phyloP scores from a whole-genome alignment of 2,329 filamentous ascomycete genomes.

The Epichloe brachyelytri region DNA sequence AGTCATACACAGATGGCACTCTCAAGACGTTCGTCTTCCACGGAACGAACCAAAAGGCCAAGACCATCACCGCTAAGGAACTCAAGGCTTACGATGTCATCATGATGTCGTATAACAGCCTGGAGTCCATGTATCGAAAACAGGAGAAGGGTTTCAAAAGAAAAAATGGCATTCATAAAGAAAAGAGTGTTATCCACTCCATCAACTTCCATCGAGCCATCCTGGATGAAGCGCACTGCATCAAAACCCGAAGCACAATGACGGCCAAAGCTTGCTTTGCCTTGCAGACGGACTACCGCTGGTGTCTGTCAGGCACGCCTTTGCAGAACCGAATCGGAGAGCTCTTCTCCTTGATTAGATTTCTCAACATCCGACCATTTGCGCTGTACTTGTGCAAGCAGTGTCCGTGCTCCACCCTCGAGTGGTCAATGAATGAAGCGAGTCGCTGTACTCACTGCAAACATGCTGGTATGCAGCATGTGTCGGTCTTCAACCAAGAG shows the following conservation, averaged over 20 bases:
- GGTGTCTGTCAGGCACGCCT: slow-evolving; percentile 90
- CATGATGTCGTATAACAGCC: slow-evolving; percentile 88
- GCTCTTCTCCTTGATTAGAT: slow-evolving; percentile 88
- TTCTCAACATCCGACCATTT: slow-evolving; percentile 79
- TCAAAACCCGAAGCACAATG: slow-evolving; percentile 80
- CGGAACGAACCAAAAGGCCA: slow-evolving; percentile 71
- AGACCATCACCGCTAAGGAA: slow-evolving; percentile 60
- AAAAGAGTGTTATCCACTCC: slow-evolving; percentile 66
- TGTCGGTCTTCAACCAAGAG: slow-evolving; percentile 78
- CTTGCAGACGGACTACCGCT: slow-evolving; percentile 75
- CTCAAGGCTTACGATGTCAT: slow-evolving; percentile 81
- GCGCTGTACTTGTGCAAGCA: slow-evolving; percentile 88
- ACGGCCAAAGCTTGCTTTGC: slow-evolving; percentile 94
- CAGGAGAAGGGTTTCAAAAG: slow-evolving; percentile 83
- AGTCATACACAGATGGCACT: slow-evolving; percentile 70
- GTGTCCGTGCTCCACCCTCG: slow-evolving; percentile 66
- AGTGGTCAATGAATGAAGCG: slow-evolving; percentile 67
- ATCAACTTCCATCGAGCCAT: slow-evolving; percentile 85
- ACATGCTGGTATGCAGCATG: slow-evolving; percentile 30
- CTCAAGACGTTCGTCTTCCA: slow-evolving; percentile 88
- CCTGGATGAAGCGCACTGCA: slow-evolving; percentile 89
- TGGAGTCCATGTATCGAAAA: slow-evolving; percentile 87
- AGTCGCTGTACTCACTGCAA: slow-evolving; percentile 57
- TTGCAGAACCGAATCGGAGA: slow-evolving; percentile 96
- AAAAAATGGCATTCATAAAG: slow-evolving; percentile 67